Evolutionary conservation across 352 stramenopile species (phyloP).

Genomic region (Pythium periplocum): DNA sequence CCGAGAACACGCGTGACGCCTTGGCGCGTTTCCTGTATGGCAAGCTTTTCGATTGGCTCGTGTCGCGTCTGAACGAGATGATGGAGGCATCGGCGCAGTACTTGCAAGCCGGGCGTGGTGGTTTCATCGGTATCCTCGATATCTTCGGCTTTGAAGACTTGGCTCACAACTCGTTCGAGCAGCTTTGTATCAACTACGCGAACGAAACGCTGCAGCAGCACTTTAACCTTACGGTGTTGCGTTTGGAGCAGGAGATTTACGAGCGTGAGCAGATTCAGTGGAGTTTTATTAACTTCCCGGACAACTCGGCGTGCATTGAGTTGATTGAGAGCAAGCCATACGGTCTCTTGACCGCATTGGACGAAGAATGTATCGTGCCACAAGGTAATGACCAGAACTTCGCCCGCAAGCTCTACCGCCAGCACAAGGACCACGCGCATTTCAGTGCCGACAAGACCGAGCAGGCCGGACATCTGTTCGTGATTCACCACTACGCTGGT

Average conservation of each 20-base stretch:
- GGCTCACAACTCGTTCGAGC: conserved; percentile 92
- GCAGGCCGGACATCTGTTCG: conserved; percentile 75
- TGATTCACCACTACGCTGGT: conserved; percentile 91
- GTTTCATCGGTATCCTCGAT: conserved; percentile 79
- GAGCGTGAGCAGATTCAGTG: conserved; percentile 84
- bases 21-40: conserved; percentile 94
- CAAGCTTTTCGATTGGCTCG: conserved; percentile 92
- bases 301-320: conserved; percentile 89
- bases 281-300: conserved; percentile 88
- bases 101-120: conserved; percentile 36
- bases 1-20: conserved; percentile 90
- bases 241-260: conserved; percentile 86
- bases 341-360: conserved; percentile 77
- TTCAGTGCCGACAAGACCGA: conserved; percentile 75
- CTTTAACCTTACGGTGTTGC: conserved; percentile 88
- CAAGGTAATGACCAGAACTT: conserved; percentile 87
- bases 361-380: conserved; percentile 89
- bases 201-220: conserved; percentile 93
- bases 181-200: conserved; percentile 93
- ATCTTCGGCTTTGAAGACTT: conserved; percentile 89
- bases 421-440: conserved; percentile 63
- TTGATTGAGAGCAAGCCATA: conserved; percentile 84
- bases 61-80: conserved; percentile 83
- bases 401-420: conserved; percentile 70
- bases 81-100: conserved; percentile 28